Evolutionary conservation across 352 stramenopile genomes (phyloP), one percentile per base, ranked within the genome.

Genomic region (Phytopythium mirpurense): DNA sequence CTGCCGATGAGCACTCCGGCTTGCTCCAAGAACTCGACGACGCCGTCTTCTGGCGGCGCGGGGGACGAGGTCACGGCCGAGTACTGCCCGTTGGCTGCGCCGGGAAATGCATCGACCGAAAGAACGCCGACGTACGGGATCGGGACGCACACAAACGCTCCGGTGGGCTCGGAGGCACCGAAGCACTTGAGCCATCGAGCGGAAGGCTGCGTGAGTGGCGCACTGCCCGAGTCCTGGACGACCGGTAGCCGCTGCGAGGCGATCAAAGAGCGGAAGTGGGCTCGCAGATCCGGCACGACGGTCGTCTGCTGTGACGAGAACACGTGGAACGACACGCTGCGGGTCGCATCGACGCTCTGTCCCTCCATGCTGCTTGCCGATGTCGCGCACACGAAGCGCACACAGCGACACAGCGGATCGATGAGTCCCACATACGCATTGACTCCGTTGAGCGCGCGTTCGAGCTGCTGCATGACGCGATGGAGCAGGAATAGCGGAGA

Each of bases 91-190:
- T 73, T 60, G 0, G 72, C 68, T 34, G 74, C 75, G n/a, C 80
- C 80, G 3, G 72, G 58, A 26, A 93, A 89, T 18, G 67, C 73
- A 21, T 90, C 80, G 5, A 90, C 72, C 0, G 67, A 74, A 7
- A 93, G 56, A 4, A 91, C 50, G 0, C 83, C 83, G 0, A 90
- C 60, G 34, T 77, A 91, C 36, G 83, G 80, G 38, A 93, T 86
- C 10, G 83, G 78, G 5, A 90, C 68, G 21, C 72, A 88, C 2
- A 90, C 65, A 47, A 86, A 90, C 0, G 74, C 59, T 5, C 78
- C 71, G 1, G 37, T 50, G 12, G 51, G 29, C 0, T 58, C 52
- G 2, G 18, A 29, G 1, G 34, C 32, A 1, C 68, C 51, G 31
- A 84, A 76, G 27, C 48, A 60, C 37, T 64, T 65, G 10, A 86